phyloP scores from a whole-genome alignment of 2,329 filamentous ascomycete species.

The Alternaria arborescens region DNA sequence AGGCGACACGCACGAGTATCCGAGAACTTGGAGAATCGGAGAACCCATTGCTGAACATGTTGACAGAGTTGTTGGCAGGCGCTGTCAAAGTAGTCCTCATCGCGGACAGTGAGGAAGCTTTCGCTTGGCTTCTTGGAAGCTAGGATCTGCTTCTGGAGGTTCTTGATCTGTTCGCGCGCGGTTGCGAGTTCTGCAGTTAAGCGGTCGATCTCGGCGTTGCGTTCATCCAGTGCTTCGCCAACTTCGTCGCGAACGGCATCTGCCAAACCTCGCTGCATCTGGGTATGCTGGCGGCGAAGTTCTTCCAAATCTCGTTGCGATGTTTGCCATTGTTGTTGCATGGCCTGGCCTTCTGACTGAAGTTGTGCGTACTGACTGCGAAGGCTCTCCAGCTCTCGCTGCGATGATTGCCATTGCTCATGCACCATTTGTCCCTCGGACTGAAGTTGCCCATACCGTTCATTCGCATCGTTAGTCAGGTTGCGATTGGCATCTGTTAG shows the following conservation, averaged over 20 bases:
- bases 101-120: constrained; percentile 79
- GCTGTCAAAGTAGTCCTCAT: constrained; percentile 95
- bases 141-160: constrained; percentile 67
- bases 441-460: constrained; percentile 73
- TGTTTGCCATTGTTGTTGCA: constrained; percentile 64
- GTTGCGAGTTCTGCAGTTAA: constrained; percentile 80
- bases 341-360: constrained; percentile 68
- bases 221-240: constrained; percentile 73
- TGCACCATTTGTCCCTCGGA: constrained; percentile 10
- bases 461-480: constrained; percentile 77
- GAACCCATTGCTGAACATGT: constrained; percentile 96
- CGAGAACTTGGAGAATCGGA: constrained; percentile 97
- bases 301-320: constrained; percentile 74
- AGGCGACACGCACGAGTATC: constrained; percentile 87
- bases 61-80: constrained; percentile 95
- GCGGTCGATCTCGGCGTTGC: constrained; percentile 82
- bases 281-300: constrained; percentile 69
- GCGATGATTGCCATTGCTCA: constrained; percentile 2
- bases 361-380: constrained; percentile 68
- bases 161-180: constrained; percentile 69
- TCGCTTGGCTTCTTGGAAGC: constrained; percentile 66
- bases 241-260: constrained; percentile 69
- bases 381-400: constrained; percentile 3
- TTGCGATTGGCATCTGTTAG: constrained; percentile 80
- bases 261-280: constrained; percentile 70